These are phyloP conservation scores for Dipsacomyces acuminosporus DNA, from an alignment of 371 early-diverging fungal genomes.

Conservation along the genomic window DNA sequence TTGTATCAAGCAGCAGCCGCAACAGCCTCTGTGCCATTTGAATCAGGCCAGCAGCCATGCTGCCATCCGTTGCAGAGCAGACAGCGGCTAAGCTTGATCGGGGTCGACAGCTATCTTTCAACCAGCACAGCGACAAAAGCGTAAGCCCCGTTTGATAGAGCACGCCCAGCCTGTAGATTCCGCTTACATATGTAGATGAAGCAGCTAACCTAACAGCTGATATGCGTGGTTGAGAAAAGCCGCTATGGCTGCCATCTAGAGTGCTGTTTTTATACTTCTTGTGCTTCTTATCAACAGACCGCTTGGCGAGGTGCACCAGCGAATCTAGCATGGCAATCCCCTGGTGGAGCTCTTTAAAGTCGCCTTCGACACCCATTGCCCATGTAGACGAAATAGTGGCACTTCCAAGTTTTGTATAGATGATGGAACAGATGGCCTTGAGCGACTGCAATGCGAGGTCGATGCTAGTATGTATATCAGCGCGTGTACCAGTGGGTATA, in stretches of 20 bases:
- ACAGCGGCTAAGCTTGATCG: background rate
- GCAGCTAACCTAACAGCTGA: background rate
- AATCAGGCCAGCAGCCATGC: constrained; percentile 3
- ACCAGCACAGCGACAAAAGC: constrained; percentile 15
- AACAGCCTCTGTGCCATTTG: constrained; percentile 1
- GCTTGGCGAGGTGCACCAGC: background rate
- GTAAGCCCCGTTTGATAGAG: constrained; percentile 14
- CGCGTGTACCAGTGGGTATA: no score
- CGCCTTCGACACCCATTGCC: background rate
- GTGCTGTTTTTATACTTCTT: no score
- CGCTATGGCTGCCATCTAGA: background rate
- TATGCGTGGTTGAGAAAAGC: no score
- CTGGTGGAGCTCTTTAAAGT: constrained; percentile 4
- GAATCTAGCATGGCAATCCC: constrained; percentile 12
- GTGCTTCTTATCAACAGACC: background rate
- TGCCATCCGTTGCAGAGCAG: background rate
- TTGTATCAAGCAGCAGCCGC: background rate
- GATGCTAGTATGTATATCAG: no score
- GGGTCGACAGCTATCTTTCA: background rate
- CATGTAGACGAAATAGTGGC: background rate
- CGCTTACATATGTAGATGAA: background rate
- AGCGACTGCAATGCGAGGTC: background rate
- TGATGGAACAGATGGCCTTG: constrained; percentile 10
- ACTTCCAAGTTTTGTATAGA: constrained; percentile 23
- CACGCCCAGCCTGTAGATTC: background rate